Evolutionary conservation across 2,329 filamentous ascomycete genomes (phyloP).

Genomic region (Achaetomium macrosporum): DNA sequence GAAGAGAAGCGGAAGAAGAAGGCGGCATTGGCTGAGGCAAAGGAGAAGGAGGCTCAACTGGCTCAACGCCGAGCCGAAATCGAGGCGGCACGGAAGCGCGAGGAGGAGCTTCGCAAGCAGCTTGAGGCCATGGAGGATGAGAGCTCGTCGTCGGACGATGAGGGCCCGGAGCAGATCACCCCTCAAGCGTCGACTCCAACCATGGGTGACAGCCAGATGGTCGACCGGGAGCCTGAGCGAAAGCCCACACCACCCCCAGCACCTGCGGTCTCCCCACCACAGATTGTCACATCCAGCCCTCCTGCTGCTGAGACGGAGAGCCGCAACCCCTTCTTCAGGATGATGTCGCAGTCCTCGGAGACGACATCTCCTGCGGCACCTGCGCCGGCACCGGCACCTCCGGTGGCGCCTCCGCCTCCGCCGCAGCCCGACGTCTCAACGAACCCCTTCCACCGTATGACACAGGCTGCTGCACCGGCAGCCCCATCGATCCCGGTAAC

Average conservation of each 20-base stretch:
- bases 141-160: conserved; percentile 75
- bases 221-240: conserved; percentile 50
- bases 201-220: conserved; percentile 44
- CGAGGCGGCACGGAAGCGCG: conserved; percentile 82
- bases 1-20: conserved; percentile 93
- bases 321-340: conserved; percentile 92
- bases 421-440: conserved; percentile 58
- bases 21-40: conserved; percentile 76
- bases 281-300: conserved; percentile 45
- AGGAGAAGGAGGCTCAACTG: conserved; percentile 80
- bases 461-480: conserved; percentile 51
- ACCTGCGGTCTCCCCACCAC: conserved; percentile 42
- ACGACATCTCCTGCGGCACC: conserved; percentile 35
- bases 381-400: conserved; percentile 39
- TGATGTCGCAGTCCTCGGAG: conserved; percentile 66
- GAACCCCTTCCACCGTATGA: conserved; percentile 90
- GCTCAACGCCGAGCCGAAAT: conserved; percentile 85
- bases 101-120: conserved; percentile 82
- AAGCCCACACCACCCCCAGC: conserved; percentile 44
- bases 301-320: conserved; percentile 65
- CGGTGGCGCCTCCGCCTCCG: conserved; percentile 37
- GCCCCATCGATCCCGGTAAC: conserved; percentile 47
- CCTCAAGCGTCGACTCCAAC: conserved; percentile 56
- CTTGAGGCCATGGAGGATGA: conserved; percentile 69
- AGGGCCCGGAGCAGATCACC: conserved; percentile 65